phyloP scores from a whole-genome alignment of 2,329 filamentous ascomycete genomes.

The Hypoxylon sp. region DNA sequence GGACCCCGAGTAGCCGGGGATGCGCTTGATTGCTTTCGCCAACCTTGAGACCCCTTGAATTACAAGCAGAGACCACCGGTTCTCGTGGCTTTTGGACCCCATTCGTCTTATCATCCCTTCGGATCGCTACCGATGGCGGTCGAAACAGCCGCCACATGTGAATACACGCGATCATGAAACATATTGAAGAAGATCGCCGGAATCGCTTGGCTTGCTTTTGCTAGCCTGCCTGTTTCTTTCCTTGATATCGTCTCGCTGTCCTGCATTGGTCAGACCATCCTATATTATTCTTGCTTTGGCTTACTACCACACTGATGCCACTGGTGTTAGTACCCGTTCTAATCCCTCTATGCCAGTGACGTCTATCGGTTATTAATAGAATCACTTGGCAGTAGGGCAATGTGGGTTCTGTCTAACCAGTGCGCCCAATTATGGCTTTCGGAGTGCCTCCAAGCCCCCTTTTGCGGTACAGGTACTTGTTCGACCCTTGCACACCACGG shows the following conservation, averaged over 20 bases:
- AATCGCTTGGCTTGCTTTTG: slow-evolving; percentile 21
- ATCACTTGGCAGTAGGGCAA: slow-evolving; percentile 32
- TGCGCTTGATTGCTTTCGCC: slow-evolving; percentile 11
- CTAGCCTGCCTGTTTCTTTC: slow-evolving; percentile 15
- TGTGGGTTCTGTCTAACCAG: slow-evolving; percentile 23
- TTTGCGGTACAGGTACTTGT: slow-evolving; percentile 35
- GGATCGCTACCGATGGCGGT: slow-evolving; percentile 41
- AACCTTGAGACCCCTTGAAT: slow-evolving; percentile 7
- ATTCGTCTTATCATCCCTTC: slow-evolving; percentile 33
- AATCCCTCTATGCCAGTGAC: slow-evolving; percentile 39
- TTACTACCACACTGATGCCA: slow-evolving; percentile 31
- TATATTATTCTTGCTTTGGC: slow-evolving; percentile 27
- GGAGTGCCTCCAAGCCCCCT: slow-evolving; percentile 40
- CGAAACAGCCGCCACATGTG: slow-evolving; percentile 43
- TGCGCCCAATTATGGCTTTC: slow-evolving; percentile 34
- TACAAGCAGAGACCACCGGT: slow-evolving; percentile 38
- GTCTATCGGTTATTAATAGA: slow-evolving; percentile 47
- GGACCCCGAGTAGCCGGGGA: slow-evolving; percentile 34
- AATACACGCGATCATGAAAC: slow-evolving; percentile 44
- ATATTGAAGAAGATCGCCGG: slow-evolving; percentile 33
- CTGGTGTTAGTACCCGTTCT: slow-evolving; percentile 33
- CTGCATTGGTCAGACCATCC: slow-evolving; percentile 32
- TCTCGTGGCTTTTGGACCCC: slow-evolving; percentile 40
- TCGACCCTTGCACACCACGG: slow-evolving; percentile 33
- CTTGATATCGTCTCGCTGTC: slow-evolving; percentile 12